Base-by-base conservation (phyloP, 805 yeast genomes). In the Debaryomyces hansenii region DNA sequence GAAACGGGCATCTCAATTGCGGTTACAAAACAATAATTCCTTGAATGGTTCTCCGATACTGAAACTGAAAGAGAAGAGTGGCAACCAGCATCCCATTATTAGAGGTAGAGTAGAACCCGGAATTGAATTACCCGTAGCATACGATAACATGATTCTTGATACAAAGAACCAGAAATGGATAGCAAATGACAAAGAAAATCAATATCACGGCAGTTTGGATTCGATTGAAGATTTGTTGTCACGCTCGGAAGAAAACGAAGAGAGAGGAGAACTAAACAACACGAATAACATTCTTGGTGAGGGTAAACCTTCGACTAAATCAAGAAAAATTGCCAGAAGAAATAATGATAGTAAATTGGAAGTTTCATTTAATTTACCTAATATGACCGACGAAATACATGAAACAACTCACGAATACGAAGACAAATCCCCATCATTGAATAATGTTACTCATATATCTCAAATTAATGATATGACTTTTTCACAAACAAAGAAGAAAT, bases 391-490 rank as follows among this genome's bases (percentile, higher is more conserved):
- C 29, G 43, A 42, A 16, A 24, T 42, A 20, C 44, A 55, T 28
- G 51, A 49, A 7, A 12, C 29, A 11, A 11, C 4, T 8, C 33
- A 28, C n/a, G 24, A 16, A 5, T 2, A 10, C 14, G 21, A 18
- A 27, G 45, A 48, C 29, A 43, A 51, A 29, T 51, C 55, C 5
- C 32, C 48, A 21, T 45, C 53, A 31, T 9, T 7, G 27, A 58
- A 52, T 35, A 69, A 74, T 42, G 73, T 75, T 2, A 77, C 82
- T 0, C 65, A 66, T 16, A 54, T 69, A 2, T 73, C 80, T 2
- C 73, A 72, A 24, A 44, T 77, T 5, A 63, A 65, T 10, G 76
- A 77, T 39, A 44, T 76, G 3, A 74, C 83, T 3, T 80, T 79
- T 52, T 66, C 81, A 1, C 76, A 77, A 50, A 68, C 79, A 0